A percentile compares a stretch with the other conserved stretches of the same genome.
phyloP scores from a whole-genome alignment of 108 stramenopile species.

The Nitzschia sp. region DNA sequence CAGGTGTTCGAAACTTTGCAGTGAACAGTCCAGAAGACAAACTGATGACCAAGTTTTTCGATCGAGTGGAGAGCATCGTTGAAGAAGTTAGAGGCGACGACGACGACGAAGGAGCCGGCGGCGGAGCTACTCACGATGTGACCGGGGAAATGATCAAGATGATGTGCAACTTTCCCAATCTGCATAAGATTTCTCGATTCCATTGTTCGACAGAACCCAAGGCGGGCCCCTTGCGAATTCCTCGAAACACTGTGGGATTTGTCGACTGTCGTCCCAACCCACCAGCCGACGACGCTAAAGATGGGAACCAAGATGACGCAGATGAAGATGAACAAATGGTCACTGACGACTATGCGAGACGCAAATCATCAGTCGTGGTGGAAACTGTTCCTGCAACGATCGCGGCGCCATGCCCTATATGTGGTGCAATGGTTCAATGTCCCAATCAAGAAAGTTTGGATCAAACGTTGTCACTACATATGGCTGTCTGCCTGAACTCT shows the following conservation, averaged over 20 bases:
- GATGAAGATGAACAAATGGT: background rate
- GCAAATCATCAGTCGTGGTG: too few species aligned
- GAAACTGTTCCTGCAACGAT: background rate
- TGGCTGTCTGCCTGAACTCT: background rate
- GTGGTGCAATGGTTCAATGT: background rate
- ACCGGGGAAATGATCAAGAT: constrained; percentile 13
- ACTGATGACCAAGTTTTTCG: constrained; percentile 15
- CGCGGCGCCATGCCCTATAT: background rate
- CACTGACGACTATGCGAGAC: background rate
- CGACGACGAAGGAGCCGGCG: background rate
- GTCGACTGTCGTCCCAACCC: constrained; percentile 20
- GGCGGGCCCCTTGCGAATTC: constrained; percentile 7
- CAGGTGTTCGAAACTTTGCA: constrained; percentile 26
- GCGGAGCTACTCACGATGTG: background rate
- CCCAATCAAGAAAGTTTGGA: background rate
- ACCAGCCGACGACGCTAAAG: background rate
- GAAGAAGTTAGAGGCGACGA: background rate
- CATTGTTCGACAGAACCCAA: constrained; percentile 29
- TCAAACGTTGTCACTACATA: background rate
- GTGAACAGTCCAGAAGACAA: constrained; percentile 12
- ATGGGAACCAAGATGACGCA: background rate
- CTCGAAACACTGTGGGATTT: constrained; percentile 33
- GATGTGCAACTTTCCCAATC: constrained; percentile 21
- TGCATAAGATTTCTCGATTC: constrained; percentile 29
- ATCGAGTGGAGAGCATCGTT: constrained; percentile 4